A percentile compares a stretch with the other conserved stretches of the same genome.
These are phyloP conservation scores for Ceratocystiopsis sp. DNA, from an alignment of 2,329 filamentous ascomycete species.

Conservation along the genomic window DNA sequence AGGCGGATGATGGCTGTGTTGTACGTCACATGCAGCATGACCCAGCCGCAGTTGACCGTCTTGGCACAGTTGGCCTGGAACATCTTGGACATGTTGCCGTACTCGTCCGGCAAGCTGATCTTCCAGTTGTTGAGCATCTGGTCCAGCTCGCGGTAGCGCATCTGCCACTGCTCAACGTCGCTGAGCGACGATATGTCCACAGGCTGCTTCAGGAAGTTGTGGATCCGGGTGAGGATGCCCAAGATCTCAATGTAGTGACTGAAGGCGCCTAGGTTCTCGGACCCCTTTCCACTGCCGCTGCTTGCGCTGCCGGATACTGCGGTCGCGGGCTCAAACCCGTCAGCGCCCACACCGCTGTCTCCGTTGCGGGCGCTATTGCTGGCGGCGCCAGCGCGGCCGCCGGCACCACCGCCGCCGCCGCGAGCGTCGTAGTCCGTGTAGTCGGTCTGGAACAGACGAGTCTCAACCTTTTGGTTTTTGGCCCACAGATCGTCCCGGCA, in stretches of 20 bases:
- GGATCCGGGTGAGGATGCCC: constrained; percentile 72
- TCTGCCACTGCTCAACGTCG: constrained; percentile 82
- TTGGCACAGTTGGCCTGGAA: constrained; percentile 54
- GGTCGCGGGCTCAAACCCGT: constrained; percentile 5
- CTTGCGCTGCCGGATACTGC: background rate
- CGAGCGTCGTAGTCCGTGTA: constrained; percentile 14
- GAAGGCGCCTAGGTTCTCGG: constrained; percentile 74
- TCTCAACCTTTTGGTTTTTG: constrained; percentile 70
- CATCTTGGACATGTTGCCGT: constrained; percentile 66
- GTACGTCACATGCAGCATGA: constrained; percentile 83
- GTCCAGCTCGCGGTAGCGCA: constrained; percentile 72
- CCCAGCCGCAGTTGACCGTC: constrained; percentile 62
- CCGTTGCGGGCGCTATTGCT: constrained; percentile 4
- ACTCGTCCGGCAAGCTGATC: constrained; percentile 64
- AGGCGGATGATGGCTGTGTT: constrained; percentile 80
- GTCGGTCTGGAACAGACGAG: constrained; percentile 55
- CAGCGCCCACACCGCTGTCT: constrained; percentile 3
- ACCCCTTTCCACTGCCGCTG: constrained; percentile 25
- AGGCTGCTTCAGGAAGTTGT: constrained; percentile 74
- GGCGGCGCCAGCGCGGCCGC: background rate
- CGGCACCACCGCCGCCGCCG: background rate
- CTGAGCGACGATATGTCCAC: constrained; percentile 72
- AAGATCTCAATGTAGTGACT: constrained; percentile 83
- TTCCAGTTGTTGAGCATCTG: constrained; percentile 69
- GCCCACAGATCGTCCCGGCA: constrained; percentile 78